Evolutionary conservation across 495 filamentous ascomycete genomes (phyloP).

Genomic region (Annulohypoxylon bovei): DNA sequence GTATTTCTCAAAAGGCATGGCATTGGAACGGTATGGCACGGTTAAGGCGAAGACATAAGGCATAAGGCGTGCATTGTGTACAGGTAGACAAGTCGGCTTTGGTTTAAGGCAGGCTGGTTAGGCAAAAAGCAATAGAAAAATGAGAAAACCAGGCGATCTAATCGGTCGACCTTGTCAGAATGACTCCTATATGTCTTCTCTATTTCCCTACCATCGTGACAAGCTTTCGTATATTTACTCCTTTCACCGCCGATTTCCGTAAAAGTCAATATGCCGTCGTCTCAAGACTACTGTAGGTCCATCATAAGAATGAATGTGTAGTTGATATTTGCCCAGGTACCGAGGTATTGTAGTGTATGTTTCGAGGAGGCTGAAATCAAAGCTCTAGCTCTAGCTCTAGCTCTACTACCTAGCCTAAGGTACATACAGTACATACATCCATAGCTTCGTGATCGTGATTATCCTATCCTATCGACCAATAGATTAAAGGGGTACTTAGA

Average conservation of each 20-base stretch:
- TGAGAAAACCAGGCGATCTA: slow-evolving; percentile 28
- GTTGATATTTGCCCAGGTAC: background rate
- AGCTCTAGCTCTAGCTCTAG: background rate
- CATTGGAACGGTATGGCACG: slow-evolving; percentile 39
- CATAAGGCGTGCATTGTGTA: slow-evolving; percentile 43
- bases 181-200: background rate
- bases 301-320: background rate
- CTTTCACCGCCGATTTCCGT: background rate
- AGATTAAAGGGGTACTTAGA: background rate
- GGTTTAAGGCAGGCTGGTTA: slow-evolving; percentile 32
- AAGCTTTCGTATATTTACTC: background rate
- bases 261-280: background rate
- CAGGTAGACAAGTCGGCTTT: slow-evolving; percentile 40
- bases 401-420: background rate
- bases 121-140: slow-evolving; percentile 30
- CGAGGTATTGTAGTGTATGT: background rate
- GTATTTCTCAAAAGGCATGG: slow-evolving; percentile 28
- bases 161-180: slow-evolving; percentile 21
- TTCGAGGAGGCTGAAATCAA: slow-evolving; percentile 2
- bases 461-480: background rate
- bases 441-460: background rate
- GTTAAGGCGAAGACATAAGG: slow-evolving; percentile 33
- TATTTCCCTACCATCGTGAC: slow-evolving; percentile 1
- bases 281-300: background rate
- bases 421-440: no score